Evolutionary conservation across 306 rosid species (phyloP).

Genomic region (Trichosanthes cucumerina): DNA sequence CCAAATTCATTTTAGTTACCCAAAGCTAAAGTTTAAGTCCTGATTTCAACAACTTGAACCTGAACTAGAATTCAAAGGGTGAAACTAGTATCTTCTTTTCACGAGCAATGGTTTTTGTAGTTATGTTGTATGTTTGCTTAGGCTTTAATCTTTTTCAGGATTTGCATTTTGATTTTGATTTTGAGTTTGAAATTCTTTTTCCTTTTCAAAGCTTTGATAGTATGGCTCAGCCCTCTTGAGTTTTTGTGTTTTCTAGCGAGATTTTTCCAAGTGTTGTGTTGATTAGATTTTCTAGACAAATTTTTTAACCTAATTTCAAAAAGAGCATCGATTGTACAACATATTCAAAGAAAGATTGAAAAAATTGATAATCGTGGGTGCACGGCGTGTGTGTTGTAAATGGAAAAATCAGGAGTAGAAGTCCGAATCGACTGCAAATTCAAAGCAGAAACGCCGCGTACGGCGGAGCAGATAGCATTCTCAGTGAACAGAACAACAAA

Average conservation of each 20-base stretch:
- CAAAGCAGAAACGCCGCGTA: conserved; percentile 55
- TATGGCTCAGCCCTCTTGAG: background rate
- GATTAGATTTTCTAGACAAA: background rate
- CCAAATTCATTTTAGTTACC: background rate
- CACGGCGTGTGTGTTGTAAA: background rate
- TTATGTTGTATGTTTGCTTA: background rate
- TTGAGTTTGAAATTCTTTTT: background rate
- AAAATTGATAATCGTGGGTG: background rate
- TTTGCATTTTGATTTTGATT: background rate
- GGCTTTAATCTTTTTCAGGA: background rate
- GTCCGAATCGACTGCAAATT: conserved; percentile 70
- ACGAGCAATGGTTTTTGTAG: background rate
- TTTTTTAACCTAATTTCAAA: background rate
- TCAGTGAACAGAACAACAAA: conserved; percentile 90
- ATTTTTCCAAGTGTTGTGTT: background rate
- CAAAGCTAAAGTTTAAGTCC: background rate
- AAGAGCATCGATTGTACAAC: background rate
- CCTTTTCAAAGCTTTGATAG: background rate
- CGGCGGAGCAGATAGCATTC: conserved; percentile 58
- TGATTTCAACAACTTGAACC: background rate
- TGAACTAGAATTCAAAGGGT: background rate
- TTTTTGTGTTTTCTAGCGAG: background rate
- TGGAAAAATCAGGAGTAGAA: conserved; percentile 49
- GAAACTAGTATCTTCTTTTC: background rate
- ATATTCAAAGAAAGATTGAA: background rate